phyloP scores from a whole-genome alignment of 768 basidiomycete species.

The Lactarius quietus region DNA sequence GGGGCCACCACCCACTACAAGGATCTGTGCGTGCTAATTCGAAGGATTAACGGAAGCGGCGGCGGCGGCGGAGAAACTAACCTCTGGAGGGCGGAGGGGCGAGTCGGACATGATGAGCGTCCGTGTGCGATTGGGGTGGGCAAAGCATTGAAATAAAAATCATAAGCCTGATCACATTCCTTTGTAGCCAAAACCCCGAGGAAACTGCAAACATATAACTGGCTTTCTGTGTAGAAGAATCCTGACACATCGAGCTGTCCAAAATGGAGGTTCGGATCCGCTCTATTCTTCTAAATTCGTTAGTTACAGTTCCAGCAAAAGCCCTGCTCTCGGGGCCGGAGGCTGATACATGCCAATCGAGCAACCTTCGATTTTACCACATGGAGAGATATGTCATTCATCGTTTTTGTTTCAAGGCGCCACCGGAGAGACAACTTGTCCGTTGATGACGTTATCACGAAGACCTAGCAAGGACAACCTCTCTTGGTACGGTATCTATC shows the following conservation, averaged over 20 bases:
- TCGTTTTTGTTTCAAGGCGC: not conserved
- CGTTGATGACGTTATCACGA: not conserved
- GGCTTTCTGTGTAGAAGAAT: constrained; percentile 4
- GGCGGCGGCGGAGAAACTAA: not conserved
- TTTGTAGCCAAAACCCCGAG: not conserved
- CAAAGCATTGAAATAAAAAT: not conserved
- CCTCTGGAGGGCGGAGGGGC: constrained; percentile 14
- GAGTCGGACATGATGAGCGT: not conserved
- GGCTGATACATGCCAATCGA: not conserved
- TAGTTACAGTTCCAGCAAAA: not conserved
- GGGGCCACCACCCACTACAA: constrained; percentile 60
- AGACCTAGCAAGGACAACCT: not conserved
- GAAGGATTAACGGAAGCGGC: not conserved
- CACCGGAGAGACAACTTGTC: not conserved
- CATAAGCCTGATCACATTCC: not conserved
- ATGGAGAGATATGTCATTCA: not conserved
- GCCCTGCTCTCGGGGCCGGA: not conserved
- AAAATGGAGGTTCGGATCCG: not conserved
- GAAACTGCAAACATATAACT: not conserved
- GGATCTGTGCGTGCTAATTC: constrained; percentile 36
- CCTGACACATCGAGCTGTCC: not conserved
- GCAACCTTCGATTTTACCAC: not conserved
- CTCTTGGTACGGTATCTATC: not conserved
- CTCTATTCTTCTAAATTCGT: not conserved
- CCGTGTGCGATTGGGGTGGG: not conserved